Evolutionary conservation across 345 rosid species (phyloP), one percentile per base, ranked within the genome.

Genomic region (Cochlearia excelsa): DNA sequence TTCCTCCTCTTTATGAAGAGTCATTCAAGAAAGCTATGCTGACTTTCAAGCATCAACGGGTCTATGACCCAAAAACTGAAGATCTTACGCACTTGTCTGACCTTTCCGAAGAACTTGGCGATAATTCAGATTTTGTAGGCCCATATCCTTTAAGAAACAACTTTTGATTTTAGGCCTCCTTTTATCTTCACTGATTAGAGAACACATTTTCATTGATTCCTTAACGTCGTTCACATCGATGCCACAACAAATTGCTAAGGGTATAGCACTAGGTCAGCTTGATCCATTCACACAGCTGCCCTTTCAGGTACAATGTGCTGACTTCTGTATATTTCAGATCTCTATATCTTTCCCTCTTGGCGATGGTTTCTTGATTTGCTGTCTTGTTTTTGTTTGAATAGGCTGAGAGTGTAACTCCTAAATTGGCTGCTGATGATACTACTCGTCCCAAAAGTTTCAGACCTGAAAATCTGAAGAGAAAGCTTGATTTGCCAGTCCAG

Each of bases 11-110:
- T 30, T 93, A 93, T 61, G 95, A 93, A 77, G 96, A 89, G 67
- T 81, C 86, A 38, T 89, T 93, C 79, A 74, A 55, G 81, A 85
- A 80, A 76, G 99, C 97, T 54, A 65, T 89, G 61, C 59, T 84
- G 69, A 93, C 99, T 43, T 93, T 93, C 80, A 84, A 80, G 72
- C 87, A 87, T 74, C 99, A 93, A 79, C 82, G 90, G 57, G 97
- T 93, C 60, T 89, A 87, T 79, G 86, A 93, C 71, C 83, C 84
- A 4, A 70, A 54, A 37, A 37, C 57, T 26, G 85, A 85, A 82
- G 75, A 81, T 57, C 58, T 73, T 59, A 75, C 81, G 26, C 85
- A 82, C 79, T 74, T 93, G 76, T 74, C 77, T 49, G 65, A 65
- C 52, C 54, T 78, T 70, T 59, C 81, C 45, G 78, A 78, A 46